Percentiles rank a stretch among this genome's conserved stretches.
These are phyloP conservation scores for Leptographium procerum DNA, from an alignment of 2,329 filamentous ascomycete species.

Conservation along the genomic window DNA sequence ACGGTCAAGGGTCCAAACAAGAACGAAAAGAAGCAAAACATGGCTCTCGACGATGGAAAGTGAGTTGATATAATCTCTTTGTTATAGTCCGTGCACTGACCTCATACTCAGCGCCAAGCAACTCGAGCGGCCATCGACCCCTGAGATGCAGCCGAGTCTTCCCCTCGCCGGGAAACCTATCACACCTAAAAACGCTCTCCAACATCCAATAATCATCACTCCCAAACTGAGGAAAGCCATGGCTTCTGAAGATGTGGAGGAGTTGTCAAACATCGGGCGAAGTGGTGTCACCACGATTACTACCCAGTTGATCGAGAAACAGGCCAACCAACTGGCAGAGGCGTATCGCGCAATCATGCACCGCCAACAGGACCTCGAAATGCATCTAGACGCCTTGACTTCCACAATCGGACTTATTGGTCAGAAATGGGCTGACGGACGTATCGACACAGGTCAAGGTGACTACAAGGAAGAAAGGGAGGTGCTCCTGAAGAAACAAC, in stretches of 20 bases:
- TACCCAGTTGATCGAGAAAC: not conserved
- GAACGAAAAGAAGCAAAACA: too few relatives aligned
- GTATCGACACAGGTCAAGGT: not conserved
- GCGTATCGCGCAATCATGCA: not conserved
- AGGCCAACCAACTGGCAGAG: not conserved
- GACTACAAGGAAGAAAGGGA: not conserved
- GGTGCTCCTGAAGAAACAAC: not conserved
- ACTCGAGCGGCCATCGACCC: not conserved
- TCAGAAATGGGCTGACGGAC: not conserved
- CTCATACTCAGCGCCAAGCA: too few relatives aligned
- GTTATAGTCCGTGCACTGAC: too few relatives aligned
- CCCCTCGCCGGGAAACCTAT: not conserved
- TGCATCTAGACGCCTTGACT: not conserved
- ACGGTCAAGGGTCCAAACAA: too few relatives aligned
- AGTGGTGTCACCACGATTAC: not conserved
- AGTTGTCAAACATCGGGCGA: not conserved
- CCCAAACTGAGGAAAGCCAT: not conserved
- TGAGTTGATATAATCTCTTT: too few relatives aligned
- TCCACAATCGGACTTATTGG: not conserved
- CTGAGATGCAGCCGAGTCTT: not conserved
- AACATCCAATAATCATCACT: too few relatives aligned
- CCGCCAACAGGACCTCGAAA: not conserved
- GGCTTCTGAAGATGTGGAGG: not conserved
- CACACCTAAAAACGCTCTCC: not conserved
- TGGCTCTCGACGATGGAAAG: too few relatives aligned